Evolutionary conservation across 495 filamentous ascomycete species (phyloP).

Genomic region (Xeromyces bisporus): DNA sequence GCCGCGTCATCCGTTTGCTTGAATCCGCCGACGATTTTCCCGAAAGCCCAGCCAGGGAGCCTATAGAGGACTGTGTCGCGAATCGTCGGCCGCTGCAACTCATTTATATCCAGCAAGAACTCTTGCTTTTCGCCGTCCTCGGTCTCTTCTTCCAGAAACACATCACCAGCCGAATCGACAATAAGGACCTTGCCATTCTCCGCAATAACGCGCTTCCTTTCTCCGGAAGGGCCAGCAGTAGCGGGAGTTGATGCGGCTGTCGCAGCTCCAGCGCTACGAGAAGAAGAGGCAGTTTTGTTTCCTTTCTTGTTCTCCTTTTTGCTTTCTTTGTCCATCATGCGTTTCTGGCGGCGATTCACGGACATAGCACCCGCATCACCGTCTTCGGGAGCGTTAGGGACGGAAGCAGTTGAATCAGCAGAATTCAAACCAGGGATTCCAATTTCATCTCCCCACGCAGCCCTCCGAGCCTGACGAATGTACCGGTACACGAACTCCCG

Average conservation of each 20-base stretch:
- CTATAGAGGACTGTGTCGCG: constrained; percentile 53
- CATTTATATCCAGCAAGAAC: constrained; percentile 63
- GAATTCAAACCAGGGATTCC: constrained; percentile 50
- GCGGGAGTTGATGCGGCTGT: constrained; percentile 30
- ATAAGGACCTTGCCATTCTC: constrained; percentile 92
- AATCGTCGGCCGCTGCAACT: constrained; percentile 47
- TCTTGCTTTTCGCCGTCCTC: constrained; percentile 72
- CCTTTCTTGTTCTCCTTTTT: constrained; percentile 45
- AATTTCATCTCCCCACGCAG: constrained; percentile 73
- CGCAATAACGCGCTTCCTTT: constrained; percentile 69
- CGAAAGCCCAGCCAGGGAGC: constrained; percentile 49
- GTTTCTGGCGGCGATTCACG: constrained; percentile 75
- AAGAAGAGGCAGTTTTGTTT: constrained; percentile 13
- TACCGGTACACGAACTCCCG: constrained; percentile 80
- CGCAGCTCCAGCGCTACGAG: constrained; percentile 26
- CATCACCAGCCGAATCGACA: constrained; percentile 79
- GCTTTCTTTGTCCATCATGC: constrained; percentile 67
- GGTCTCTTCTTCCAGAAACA: constrained; percentile 77
- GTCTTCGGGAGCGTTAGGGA: constrained; percentile 18
- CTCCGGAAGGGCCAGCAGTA: constrained; percentile 38
- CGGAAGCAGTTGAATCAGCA: constrained; percentile 17
- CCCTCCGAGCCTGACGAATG: constrained; percentile 71
- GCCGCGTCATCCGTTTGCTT: constrained; percentile 13
- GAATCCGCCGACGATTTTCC: constrained; percentile 37
- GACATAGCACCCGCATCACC: constrained; percentile 30